Conservation (phyloP, 495 filamentous ascomycete species). For the Xylona heveae region DNA sequence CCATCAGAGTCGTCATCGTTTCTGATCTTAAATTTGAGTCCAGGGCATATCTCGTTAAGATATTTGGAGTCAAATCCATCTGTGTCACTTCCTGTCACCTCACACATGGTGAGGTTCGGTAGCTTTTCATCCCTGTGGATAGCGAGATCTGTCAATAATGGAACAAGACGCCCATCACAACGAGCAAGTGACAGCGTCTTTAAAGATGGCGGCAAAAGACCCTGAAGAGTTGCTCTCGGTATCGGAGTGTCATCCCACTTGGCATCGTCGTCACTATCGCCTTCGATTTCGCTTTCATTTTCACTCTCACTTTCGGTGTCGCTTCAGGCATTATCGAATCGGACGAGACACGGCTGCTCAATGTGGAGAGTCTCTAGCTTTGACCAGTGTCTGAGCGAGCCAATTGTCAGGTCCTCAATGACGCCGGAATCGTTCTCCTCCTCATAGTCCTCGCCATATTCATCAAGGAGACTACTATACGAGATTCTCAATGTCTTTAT, state of each 20-base stretch:
- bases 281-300: slow-evolving; percentile 36
- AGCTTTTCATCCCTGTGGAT: too few relatives aligned
- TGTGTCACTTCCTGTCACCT: too few relatives aligned
- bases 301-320: slow-evolving; percentile 44
- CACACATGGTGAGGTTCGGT: too few relatives aligned
- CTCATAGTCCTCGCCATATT: slow-evolving; percentile 25
- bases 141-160: too few relatives aligned
- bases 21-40: too few relatives aligned
- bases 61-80: too few relatives aligned
- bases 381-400: slow-evolving; percentile 42
- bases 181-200: too few relatives aligned
- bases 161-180: too few relatives aligned
- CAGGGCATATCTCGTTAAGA: too few relatives aligned
- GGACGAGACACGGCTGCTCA: slow-evolving; percentile 60
- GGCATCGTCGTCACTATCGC: slow-evolving; percentile 16
- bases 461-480: slow-evolving; percentile 8
- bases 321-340: slow-evolving; percentile 44
- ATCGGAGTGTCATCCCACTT: not conserved
- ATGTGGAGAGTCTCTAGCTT: slow-evolving; percentile 40
- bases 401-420: slow-evolving; percentile 51
- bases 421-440: slow-evolving; percentile 40
- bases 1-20: too few relatives aligned
- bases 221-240: not conserved
- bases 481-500: too few relatives aligned
- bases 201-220: not conserved